These are phyloP conservation scores for Mycena maculata DNA, from an alignment of 768 basidiomycete species.

Conservation along the genomic window DNA sequence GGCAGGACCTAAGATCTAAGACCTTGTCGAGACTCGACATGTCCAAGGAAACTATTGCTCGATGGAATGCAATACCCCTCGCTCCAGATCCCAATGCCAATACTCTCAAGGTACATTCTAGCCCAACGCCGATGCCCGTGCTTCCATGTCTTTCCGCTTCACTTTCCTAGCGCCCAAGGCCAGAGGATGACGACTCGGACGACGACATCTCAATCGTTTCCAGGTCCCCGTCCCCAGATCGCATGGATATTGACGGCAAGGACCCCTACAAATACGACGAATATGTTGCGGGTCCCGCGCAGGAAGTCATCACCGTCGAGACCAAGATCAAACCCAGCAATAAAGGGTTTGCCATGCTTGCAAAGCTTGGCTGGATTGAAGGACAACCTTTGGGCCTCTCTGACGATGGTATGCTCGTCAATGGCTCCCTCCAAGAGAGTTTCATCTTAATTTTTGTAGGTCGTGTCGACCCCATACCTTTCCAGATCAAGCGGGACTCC, in stretches of 20 bases:
- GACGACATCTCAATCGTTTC: slow-evolving; percentile 81
- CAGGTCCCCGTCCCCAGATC: slow-evolving; percentile 77
- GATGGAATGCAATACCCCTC: slow-evolving; percentile 80
- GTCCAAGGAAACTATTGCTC: slow-evolving; percentile 73
- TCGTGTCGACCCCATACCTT: slow-evolving; percentile 86
- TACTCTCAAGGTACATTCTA: slow-evolving; percentile 76
- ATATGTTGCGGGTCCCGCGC: slow-evolving; percentile 59
- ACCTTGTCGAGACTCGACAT: too few relatives aligned
- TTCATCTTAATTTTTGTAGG: slow-evolving; percentile 58
- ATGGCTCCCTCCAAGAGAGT: too few relatives aligned
- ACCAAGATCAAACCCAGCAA: slow-evolving; percentile 84
- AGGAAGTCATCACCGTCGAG: slow-evolving; percentile 82
- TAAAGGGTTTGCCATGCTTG: slow-evolving; percentile 83
- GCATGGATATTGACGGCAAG: slow-evolving; percentile 59
- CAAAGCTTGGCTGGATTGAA: slow-evolving; percentile 86
- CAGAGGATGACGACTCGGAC: slow-evolving; percentile 67
- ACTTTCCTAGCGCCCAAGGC: slow-evolving; percentile 72
- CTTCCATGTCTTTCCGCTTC: slow-evolving; percentile 65
- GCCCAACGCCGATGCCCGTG: slow-evolving; percentile 57
- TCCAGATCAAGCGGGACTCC: slow-evolving; percentile 79
- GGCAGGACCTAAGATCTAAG: too few relatives aligned
- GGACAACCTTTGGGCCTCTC: slow-evolving; percentile 83
- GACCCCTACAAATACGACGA: slow-evolving; percentile 73
- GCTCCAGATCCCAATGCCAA: slow-evolving; percentile 39
- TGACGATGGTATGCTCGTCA: slow-evolving; percentile 86